These are phyloP conservation scores for Epichloe elymi DNA, from an alignment of 2,329 filamentous ascomycete genomes.

Conservation along the genomic window DNA sequence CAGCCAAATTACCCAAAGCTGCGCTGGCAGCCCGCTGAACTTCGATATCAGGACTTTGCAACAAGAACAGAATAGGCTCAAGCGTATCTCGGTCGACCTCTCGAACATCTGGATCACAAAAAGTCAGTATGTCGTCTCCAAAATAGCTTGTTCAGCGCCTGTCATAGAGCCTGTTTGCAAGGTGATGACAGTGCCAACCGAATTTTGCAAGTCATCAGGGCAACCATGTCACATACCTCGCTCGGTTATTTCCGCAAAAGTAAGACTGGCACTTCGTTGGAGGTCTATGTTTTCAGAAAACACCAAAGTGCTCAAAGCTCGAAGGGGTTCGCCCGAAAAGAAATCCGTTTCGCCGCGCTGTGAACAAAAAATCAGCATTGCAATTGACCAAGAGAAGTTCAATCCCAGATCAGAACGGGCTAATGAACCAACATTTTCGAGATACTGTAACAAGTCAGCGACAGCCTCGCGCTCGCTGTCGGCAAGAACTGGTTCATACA, in stretches of 20 bases:
- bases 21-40: constrained; percentile 94
- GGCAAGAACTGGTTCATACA: constrained; percentile 78
- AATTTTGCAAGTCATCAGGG: not conserved
- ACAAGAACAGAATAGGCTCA: constrained; percentile 86
- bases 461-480: constrained; percentile 96
- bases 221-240: constrained; percentile 50
- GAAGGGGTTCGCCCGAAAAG: constrained; percentile 89
- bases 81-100: constrained; percentile 92
- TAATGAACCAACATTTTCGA: constrained; percentile 70
- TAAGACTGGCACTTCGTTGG: constrained; percentile 91
- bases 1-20: constrained; percentile 86
- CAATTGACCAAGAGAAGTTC: not conserved
- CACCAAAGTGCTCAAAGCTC: constrained; percentile 86
- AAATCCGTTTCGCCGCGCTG: constrained; percentile 96
- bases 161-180: not conserved
- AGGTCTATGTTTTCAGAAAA: constrained; percentile 98
- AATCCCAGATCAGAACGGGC: not conserved
- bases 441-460: constrained; percentile 84
- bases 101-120: constrained; percentile 60
- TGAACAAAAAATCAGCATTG: constrained; percentile 2
- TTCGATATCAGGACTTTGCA: constrained; percentile 92
- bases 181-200: not conserved
- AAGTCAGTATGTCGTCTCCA: constrained; percentile 3
- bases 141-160: not conserved
- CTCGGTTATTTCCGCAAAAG: constrained; percentile 97